Base-by-base conservation (phyloP, 2,329 filamentous ascomycete genomes). In the Botrytis hyacinthi region DNA sequence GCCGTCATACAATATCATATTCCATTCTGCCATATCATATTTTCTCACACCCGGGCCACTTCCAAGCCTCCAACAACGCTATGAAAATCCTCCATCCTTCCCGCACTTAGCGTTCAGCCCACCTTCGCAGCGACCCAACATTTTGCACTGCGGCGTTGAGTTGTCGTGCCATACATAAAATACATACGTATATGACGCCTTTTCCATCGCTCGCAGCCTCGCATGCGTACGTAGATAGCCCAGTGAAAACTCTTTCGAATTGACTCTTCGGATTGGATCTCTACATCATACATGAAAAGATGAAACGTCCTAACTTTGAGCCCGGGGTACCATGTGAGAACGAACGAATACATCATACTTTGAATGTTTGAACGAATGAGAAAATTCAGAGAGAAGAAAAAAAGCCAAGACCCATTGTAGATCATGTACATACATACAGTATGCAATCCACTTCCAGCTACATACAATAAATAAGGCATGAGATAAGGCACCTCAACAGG, bases 91-190 rank as follows among this genome's bases (percentile, higher is more conserved):
- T 62, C 44, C 63, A 48, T 37, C 29, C 29, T 48, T 68, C 48
- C 66, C 35, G 35, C 18, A 69, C 37, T 59, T 42, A 42, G 35
- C 51, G 35, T 57, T 26, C 37, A 69, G 26, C 66, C 46, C 48
- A 57, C 48, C 66, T n/a, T 29, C 35, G 32, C 29, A 68, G 32
- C 46, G 14, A 65, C 40, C 40, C 9, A 65, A 32, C 26, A 57
- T 20, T 54, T 68, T 42, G 65, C 46, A 54, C n/a, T 40, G 65
- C 65, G 65, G 46, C 46, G 65, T 68, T 68, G 65, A 68, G 65
- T 68, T 68, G 46, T 68, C 63, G 32, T 51, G 12, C 46, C 63
- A 48, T 51, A 67, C 46, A 67, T 67, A 40, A 67, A 67, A 67
- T 29, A 54, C n/a, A 46, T 68, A 68, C 46, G 65, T 68, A 68